Conservation (phyloP, 202 grass and related monocot species). For the Panicum virgatum region DNA sequence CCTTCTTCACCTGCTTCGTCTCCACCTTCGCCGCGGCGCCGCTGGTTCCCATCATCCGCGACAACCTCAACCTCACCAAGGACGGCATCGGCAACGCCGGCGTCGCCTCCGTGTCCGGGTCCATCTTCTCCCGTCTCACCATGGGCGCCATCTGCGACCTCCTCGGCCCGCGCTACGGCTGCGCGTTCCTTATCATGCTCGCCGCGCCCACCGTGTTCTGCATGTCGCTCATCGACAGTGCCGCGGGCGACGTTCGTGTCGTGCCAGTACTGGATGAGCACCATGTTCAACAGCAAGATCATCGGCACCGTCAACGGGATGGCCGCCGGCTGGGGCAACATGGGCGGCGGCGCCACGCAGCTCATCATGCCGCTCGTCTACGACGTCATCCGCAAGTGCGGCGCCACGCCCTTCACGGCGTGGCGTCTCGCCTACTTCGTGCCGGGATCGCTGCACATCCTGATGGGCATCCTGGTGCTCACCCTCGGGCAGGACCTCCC, state of each 20-base stretch:
- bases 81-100: conserved; percentile 75
- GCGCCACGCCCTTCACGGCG: conserved; percentile 50
- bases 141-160: conserved; percentile 84
- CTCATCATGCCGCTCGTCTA: conserved; percentile 76
- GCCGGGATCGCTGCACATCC: conserved; percentile 53
- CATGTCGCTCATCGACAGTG: conserved; percentile 50
- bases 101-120: conserved; percentile 68
- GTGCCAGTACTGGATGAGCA: conserved; percentile 81
- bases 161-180: conserved; percentile 64
- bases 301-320: conserved; percentile 57
- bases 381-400: conserved; percentile 48
- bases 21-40: conserved; percentile 79
- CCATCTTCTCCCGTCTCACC: conserved; percentile 76
- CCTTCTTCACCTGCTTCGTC: conserved; percentile 80
- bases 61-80: conserved; percentile 73
- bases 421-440: conserved; percentile 82
- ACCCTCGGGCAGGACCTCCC: conserved; percentile 78
- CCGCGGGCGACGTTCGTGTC: conserved; percentile 64
- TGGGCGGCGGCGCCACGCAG: conserved; percentile 75
- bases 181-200: conserved; percentile 77
- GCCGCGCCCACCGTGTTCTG: conserved; percentile 61
- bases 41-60: conserved; percentile 78
- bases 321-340: conserved; percentile 65
- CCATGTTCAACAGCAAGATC: conserved; percentile 77
- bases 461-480: conserved; percentile 69